Evolutionary conservation across 2,329 filamentous ascomycete genomes (phyloP).

Genomic region (Hymenoscyphus repandus): DNA sequence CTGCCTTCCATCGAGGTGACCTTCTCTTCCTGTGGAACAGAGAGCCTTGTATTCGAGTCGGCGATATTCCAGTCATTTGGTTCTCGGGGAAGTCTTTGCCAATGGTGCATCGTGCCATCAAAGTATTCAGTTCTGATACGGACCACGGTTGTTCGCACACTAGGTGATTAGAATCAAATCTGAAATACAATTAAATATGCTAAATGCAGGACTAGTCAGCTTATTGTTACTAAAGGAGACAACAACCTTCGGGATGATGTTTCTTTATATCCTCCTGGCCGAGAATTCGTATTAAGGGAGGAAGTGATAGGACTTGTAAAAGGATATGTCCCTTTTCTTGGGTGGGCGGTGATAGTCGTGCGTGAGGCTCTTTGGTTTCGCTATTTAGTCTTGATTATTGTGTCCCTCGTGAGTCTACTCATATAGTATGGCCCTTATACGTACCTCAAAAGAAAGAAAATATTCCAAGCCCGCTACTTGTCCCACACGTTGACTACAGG

Average conservation of each 20-base stretch:
- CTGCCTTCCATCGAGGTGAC: constrained; percentile 51
- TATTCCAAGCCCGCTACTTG: background rate
- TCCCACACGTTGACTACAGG: no score
- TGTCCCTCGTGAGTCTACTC: background rate
- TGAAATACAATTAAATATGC: no score
- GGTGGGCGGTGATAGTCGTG: background rate
- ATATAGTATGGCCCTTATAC: background rate
- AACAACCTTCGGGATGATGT: constrained; percentile 1
- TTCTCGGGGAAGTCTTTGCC: background rate
- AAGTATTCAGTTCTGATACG: background rate
- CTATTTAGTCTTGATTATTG: constrained; percentile 1
- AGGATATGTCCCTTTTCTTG: background rate
- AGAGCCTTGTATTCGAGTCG: background rate
- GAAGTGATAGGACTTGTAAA: background rate
- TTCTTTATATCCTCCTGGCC: background rate
- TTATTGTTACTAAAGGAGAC: constrained; percentile 1
- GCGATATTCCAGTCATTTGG: background rate
- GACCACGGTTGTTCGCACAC: no score
- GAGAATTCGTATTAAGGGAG: background rate
- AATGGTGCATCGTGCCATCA: constrained; percentile 2
- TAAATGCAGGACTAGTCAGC: background rate
- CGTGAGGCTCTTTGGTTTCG: background rate
- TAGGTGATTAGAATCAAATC: no score
- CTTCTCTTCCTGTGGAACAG: constrained; percentile 50
- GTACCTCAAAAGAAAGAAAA: background rate